phyloP scores from a whole-genome alignment of 441 rosid genomes.

The Populus trichocarpa region DNA sequence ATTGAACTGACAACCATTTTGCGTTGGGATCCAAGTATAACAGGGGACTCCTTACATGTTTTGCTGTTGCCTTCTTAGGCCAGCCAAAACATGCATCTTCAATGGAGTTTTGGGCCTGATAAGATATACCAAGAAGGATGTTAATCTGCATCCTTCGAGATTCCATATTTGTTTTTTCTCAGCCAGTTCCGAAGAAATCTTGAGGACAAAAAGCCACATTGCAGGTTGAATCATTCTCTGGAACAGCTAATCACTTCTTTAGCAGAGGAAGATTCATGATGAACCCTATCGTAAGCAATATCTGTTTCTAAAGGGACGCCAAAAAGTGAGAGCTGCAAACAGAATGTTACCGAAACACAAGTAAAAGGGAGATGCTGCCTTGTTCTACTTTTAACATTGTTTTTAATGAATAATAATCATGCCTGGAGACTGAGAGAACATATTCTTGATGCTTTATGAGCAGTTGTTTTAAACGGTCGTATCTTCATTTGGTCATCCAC shows the following conservation, averaged over 20 bases:
- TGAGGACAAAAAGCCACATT: background rate
- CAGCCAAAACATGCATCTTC: background rate
- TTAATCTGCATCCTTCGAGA: background rate
- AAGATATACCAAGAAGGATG: background rate
- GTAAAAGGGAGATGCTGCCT: slow-evolving; percentile 19
- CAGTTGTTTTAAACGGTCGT: background rate
- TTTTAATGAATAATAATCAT: slow-evolving; percentile 12
- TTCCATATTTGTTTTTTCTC: background rate
- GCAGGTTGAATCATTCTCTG: background rate
- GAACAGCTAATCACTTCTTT: background rate
- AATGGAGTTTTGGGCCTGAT: background rate
- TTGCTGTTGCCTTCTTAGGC: background rate
- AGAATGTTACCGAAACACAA: slow-evolving; percentile 21
- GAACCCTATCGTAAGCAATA: background rate
- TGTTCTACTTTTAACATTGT: slow-evolving; percentile 14
- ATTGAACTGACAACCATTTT: background rate
- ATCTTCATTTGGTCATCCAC: background rate
- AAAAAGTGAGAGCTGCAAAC: slow-evolving; percentile 24
- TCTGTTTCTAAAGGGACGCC: slow-evolving; percentile 8
- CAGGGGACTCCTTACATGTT: background rate
- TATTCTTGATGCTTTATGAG: background rate
- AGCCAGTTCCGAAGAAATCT: background rate
- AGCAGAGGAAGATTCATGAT: background rate
- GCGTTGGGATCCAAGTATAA: background rate
- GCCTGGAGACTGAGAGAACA: slow-evolving; percentile 2